Conservation (phyloP, 2,329 filamentous ascomycete species). For the Colletotrichum sp. region DNA sequence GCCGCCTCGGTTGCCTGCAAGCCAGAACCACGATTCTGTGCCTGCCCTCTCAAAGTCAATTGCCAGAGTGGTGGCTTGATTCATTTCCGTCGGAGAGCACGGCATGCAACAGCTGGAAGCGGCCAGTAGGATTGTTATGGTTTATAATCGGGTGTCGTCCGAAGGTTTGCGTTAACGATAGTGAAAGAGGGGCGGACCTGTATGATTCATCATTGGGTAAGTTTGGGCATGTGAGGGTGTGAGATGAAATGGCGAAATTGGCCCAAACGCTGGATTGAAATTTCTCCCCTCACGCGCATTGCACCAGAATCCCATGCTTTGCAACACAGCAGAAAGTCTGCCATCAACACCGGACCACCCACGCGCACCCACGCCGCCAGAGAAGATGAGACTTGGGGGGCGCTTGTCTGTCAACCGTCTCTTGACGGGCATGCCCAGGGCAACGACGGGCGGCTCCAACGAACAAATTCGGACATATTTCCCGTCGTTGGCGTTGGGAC, state of each 20-base stretch:
- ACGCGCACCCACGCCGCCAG: neutral
- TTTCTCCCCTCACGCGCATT: neutral
- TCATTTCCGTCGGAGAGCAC: neutral
- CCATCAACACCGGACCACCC: neutral
- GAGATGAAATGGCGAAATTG: neutral
- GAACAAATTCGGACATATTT: neutral
- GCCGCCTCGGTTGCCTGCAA: neutral
- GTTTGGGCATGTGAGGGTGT: neutral
- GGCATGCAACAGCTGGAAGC: neutral
- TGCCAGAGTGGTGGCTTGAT: neutral
- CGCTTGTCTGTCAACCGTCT: neutral
- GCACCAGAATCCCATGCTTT: neutral
- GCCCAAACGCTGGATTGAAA: neutral
- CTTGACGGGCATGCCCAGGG: neutral
- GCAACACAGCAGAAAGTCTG: neutral
- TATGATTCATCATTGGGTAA: neutral
- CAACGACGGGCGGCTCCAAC: neutral
- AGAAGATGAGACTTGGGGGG: neutral
- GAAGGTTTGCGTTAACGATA: neutral
- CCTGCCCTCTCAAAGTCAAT: neutral
- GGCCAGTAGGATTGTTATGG: neutral
- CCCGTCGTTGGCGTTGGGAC: neutral
- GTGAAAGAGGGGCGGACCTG: neutral
- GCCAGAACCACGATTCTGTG: neutral
- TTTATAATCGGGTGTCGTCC: neutral